Conservation (phyloP, 2,329 filamentous ascomycete species). For the Colletotrichum caudatum region DNA sequence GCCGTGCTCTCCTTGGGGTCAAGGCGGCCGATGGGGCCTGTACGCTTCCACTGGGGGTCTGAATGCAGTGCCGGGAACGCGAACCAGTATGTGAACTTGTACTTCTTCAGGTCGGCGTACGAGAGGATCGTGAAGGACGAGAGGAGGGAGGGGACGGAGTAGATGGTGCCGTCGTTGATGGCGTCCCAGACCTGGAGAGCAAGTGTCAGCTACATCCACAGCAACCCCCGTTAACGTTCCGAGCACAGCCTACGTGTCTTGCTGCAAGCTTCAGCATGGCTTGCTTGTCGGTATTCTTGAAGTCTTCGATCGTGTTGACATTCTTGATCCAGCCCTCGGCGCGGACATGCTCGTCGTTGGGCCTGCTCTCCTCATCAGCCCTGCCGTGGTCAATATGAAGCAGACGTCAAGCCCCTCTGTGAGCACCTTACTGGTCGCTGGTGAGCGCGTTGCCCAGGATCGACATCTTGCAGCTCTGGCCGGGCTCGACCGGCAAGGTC, state of each 20-base stretch:
- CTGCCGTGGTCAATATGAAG: conserved; percentile 43
- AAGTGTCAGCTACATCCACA: conserved; percentile 2
- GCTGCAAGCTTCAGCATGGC: conserved; percentile 83
- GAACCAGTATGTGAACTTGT: conserved; percentile 98
- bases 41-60: conserved; percentile 82
- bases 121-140: conserved; percentile 90
- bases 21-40: conserved; percentile 67
- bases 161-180: conserved; percentile 95
- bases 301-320: conserved; percentile 95
- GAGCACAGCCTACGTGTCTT: conserved; percentile 71
- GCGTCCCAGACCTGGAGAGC: conserved; percentile 88
- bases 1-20: conserved; percentile 77
- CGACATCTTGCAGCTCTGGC: conserved; percentile 88
- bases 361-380: conserved; percentile 60
- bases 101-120: conserved; percentile 96
- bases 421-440: conserved; percentile 76
- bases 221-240: neutral
- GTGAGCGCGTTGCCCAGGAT: conserved; percentile 88
- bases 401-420: conserved; percentile 6
- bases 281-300: conserved; percentile 83
- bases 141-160: conserved; percentile 91
- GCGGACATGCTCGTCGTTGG: conserved; percentile 78
- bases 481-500: conserved; percentile 78
- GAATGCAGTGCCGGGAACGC: conserved; percentile 95
- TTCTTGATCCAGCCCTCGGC: conserved; percentile 96